Base-by-base conservation (phyloP, 2,329 filamentous ascomycete genomes). In the Ceratocystis cubensis region DNA sequence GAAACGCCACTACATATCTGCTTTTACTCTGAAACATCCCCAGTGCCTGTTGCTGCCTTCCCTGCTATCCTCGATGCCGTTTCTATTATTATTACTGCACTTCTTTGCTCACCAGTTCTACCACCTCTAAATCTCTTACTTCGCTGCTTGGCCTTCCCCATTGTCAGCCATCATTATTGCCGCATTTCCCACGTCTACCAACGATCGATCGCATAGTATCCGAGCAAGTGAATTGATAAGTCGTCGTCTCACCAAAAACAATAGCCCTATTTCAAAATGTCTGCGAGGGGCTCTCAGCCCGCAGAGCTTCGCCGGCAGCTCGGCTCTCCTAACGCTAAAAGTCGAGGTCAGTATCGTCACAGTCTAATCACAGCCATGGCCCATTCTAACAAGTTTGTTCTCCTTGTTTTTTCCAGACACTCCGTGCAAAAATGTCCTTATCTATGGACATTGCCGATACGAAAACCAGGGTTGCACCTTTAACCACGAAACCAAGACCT, bases 381-480 rank as follows among this genome's bases (percentile, higher is more conserved):
- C 13, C 10, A 41, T 41, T 41, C 37, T 41, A 41, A 41, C 3
- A 41, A 15, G 37, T 41, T 41, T 41, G 3, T 5, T 15, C 3
- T 5, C 10, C 13, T 41, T 41, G 37, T 15, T 41, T 41, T 45
- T 41, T 10, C 25, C 41, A 68, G 91, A 95, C 74, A 96, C 90
- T 5, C 82, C 93, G 67, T 96, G 91, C 78, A 88, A 91, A 73
- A 96, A 96, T 77, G 88, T 96, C 69, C 83, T 91, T 69, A 96
- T 96, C 72, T 96, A 96, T 75, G 91, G 91, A 66, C 89, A 93
- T 76, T 96, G 91, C 76, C 88, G 91, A 70, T 96, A 91, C 76
- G 89, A 95, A 78, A 90, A 95, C 74, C 87, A 89, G 77, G 91
- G 89, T 78, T 96, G 91, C 77, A 86, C 88, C 70, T 96, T 95